phyloP scores from a whole-genome alignment of 2,329 filamentous ascomycete genomes.

The Zasmidium citrigriseum region DNA sequence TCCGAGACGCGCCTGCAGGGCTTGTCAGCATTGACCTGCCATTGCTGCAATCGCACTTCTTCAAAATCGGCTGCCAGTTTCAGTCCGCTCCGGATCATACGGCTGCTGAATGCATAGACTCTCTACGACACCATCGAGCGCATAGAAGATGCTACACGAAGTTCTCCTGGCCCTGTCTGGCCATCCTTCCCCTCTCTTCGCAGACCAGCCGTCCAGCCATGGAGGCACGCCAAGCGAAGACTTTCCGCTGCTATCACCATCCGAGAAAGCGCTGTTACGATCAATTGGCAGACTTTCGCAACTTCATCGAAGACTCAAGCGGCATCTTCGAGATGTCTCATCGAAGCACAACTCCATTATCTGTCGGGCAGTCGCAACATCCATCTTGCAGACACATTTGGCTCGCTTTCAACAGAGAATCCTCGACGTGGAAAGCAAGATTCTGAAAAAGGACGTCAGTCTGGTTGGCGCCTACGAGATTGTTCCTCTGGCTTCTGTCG shows the following conservation, averaged over 20 bases:
- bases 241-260: slow-evolving; percentile 64
- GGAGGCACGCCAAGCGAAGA: slow-evolving; percentile 31
- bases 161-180: slow-evolving; percentile 95
- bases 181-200: slow-evolving; percentile 85
- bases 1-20: no score
- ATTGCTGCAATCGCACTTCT: no score
- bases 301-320: slow-evolving; percentile 72
- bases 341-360: slow-evolving; percentile 75
- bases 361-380: slow-evolving; percentile 81
- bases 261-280: slow-evolving; percentile 79
- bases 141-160: slow-evolving; percentile 90
- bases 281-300: slow-evolving; percentile 76
- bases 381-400: slow-evolving; percentile 74
- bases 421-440: slow-evolving; percentile 76
- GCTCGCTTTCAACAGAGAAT: slow-evolving; percentile 80
- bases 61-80: no score
- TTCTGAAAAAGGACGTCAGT: slow-evolving; percentile 73
- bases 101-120: no score
- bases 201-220: slow-evolving; percentile 37
- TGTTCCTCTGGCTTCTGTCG: slow-evolving; percentile 82
- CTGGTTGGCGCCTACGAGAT: slow-evolving; percentile 91
- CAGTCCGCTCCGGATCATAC: no score
- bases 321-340: slow-evolving; percentile 66
- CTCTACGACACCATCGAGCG: no score
- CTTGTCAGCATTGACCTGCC: no score